Conservation (phyloP, 148 eudicot genomes). For the Bassia scoparia region DNA sequence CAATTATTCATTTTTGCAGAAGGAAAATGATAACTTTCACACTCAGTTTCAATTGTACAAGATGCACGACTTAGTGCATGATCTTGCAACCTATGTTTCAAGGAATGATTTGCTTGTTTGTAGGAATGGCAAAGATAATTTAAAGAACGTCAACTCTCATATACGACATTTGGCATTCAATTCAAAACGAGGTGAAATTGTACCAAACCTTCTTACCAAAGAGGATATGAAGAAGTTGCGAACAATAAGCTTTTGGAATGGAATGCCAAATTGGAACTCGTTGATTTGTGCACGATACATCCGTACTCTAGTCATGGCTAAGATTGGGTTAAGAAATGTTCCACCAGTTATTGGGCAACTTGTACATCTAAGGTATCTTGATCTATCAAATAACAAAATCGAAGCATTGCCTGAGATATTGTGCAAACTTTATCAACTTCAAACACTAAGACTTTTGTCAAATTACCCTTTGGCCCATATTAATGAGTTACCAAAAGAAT, state of each 20-base stretch:
- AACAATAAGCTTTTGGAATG: background rate
- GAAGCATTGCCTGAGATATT: conserved; percentile 1
- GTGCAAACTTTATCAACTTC: conserved; percentile 12
- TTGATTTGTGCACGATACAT: background rate
- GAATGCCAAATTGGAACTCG: background rate
- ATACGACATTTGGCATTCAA: background rate
- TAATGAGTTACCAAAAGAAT: background rate
- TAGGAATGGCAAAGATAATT: background rate
- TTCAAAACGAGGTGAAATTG: background rate
- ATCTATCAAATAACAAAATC: background rate
- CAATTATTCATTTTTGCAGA: conserved; percentile 13
- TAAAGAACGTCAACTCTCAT: background rate
- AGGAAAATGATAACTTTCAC: background rate
- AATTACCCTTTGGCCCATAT: too few relatives aligned
- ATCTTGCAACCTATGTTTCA: conserved; percentile 18
- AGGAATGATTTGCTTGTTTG: background rate
- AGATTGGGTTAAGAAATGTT: background rate
- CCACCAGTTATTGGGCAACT: conserved; percentile 1
- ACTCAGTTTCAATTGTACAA: background rate
- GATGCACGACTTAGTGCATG: too few relatives aligned
- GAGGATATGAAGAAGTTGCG: background rate
- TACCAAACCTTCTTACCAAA: background rate
- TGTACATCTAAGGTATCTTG: conserved; percentile 18
- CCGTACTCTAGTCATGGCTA: background rate
- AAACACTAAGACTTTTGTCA: conserved; percentile 11